Percentiles rank a stretch among this genome's conserved stretches.
phyloP scores from a whole-genome alignment of 2,329 filamentous ascomycete genomes.

The Pseudocercospora pini-densiflorae region DNA sequence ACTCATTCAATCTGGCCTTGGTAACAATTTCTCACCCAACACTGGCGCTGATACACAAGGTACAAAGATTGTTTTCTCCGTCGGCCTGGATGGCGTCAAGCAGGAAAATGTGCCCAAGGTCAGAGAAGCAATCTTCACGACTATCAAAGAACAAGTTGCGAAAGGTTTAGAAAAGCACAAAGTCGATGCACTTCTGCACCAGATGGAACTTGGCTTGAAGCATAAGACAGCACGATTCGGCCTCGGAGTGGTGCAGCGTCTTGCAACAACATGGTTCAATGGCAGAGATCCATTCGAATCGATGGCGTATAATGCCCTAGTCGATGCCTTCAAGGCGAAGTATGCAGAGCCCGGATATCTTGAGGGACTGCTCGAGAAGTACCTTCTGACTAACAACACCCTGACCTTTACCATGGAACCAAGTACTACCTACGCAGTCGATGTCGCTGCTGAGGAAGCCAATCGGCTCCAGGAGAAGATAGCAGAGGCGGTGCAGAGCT shows the following conservation, averaged over 20 bases:
- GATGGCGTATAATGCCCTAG: slow-evolving; percentile 87
- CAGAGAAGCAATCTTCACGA: slow-evolving; percentile 72
- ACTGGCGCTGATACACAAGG: slow-evolving; percentile 83
- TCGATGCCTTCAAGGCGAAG: slow-evolving; percentile 77
- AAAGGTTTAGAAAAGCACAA: slow-evolving; percentile 88
- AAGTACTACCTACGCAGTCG: slow-evolving; percentile 72
- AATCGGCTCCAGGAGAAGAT: slow-evolving; percentile 76
- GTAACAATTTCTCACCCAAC: slow-evolving; percentile 93
- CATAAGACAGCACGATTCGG: slow-evolving; percentile 97
- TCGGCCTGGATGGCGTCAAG: slow-evolving; percentile 88
- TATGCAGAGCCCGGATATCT: slow-evolving; percentile 79
- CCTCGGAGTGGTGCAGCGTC: slow-evolving; percentile 83
- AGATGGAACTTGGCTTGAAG: slow-evolving; percentile 89
- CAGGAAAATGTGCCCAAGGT: slow-evolving; percentile 78
- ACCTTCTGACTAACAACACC: slow-evolving; percentile 83
- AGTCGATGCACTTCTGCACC: slow-evolving; percentile 91
- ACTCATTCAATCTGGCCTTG: slow-evolving; percentile 85
- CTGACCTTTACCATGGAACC: slow-evolving; percentile 95
- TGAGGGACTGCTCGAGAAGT: slow-evolving; percentile 84
- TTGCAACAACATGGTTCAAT: slow-evolving; percentile 94
- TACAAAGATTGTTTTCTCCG: slow-evolving; percentile 82
- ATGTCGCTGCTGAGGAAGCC: slow-evolving; percentile 77
- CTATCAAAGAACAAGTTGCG: slow-evolving; percentile 69
- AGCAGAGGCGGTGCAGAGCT: slow-evolving; percentile 66
- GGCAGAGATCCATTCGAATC: slow-evolving; percentile 91